These are phyloP conservation scores for Knoxia roxburghii DNA, from an alignment of 257 asterid genomes.

Conservation along the genomic window DNA sequence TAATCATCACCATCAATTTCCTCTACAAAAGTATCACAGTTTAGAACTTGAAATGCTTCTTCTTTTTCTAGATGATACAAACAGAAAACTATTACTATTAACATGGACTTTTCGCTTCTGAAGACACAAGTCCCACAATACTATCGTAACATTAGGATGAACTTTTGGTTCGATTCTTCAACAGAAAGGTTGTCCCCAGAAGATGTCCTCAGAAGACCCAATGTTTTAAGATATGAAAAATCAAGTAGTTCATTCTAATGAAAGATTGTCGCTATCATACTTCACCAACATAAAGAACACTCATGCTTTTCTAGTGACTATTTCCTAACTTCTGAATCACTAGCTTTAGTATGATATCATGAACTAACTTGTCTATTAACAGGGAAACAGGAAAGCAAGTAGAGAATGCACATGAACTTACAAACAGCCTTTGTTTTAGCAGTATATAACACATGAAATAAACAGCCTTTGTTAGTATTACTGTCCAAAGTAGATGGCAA, in stretches of 20 bases:
- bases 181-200: background rate
- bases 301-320: no score
- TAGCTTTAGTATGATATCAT: background rate
- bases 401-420: background rate
- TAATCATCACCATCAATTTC: conserved; percentile 47
- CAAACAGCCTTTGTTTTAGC: no score
- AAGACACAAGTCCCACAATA: background rate
- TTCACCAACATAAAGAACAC: no score
- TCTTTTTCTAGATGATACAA: background rate
- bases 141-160: background rate
- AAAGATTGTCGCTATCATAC: background rate
- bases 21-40: conserved; percentile 25
- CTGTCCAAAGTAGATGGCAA: background rate
- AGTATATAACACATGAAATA: background rate
- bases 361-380: no score
- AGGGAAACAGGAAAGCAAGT: no score
- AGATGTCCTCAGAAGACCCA: background rate
- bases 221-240: no score
- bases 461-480: background rate
- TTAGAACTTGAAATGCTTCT: background rate
- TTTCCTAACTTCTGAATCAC: no score
- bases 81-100: background rate
- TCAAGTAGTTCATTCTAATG: background rate
- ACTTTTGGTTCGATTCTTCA: background rate
- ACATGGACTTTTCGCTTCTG: no score